These are phyloP conservation scores for Nitzschia inconspicua DNA, from an alignment of 108 stramenopile species.

Conservation along the genomic window DNA sequence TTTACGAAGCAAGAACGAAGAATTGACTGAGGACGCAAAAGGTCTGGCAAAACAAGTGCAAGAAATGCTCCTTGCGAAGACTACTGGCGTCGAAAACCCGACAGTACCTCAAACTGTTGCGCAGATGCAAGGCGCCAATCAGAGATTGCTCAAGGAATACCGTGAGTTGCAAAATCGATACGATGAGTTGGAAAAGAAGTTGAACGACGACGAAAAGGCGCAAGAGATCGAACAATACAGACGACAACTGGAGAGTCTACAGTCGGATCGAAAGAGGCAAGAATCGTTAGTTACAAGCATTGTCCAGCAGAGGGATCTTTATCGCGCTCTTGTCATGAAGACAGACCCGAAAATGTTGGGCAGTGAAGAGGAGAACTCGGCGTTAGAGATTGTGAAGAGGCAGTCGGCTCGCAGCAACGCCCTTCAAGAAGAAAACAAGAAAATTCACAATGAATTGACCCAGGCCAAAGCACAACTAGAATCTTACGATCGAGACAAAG, in stretches of 20 bases:
- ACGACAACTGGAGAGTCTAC: conserved; percentile 47
- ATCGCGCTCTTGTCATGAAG: conserved; percentile 66
- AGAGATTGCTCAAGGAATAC: conserved; percentile 64
- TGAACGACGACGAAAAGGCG: conserved; percentile 43
- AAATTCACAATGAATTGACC: conserved; percentile 48
- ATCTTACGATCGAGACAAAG: conserved; percentile 42
- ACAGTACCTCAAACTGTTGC: conserved; percentile 25
- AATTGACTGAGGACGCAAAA: conserved; percentile 52
- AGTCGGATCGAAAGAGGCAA: conserved; percentile 73
- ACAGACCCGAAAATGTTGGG: conserved; percentile 46
- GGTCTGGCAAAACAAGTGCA: conserved; percentile 86
- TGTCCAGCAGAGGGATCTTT: conserved; percentile 85
- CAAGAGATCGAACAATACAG: conserved; percentile 50
- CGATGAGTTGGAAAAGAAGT: conserved; percentile 51
- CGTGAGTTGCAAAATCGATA: conserved; percentile 46
- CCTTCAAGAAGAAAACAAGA: conserved; percentile 45
- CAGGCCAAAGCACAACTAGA: conserved; percentile 46
- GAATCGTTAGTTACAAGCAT: conserved; percentile 68
- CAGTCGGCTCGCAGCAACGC: conserved; percentile 45
- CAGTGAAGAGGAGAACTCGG: conserved; percentile 31
- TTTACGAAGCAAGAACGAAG: conserved; percentile 35
- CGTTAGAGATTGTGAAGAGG: conserved; percentile 35
- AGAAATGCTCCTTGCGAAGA: conserved; percentile 48
- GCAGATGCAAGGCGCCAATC: conserved; percentile 79
- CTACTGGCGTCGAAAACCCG: not conserved